Evolutionary conservation across 169 alveolate species (phyloP), one percentile per base, ranked within the genome.

Genomic region (Eimeria brunetti): DNA sequence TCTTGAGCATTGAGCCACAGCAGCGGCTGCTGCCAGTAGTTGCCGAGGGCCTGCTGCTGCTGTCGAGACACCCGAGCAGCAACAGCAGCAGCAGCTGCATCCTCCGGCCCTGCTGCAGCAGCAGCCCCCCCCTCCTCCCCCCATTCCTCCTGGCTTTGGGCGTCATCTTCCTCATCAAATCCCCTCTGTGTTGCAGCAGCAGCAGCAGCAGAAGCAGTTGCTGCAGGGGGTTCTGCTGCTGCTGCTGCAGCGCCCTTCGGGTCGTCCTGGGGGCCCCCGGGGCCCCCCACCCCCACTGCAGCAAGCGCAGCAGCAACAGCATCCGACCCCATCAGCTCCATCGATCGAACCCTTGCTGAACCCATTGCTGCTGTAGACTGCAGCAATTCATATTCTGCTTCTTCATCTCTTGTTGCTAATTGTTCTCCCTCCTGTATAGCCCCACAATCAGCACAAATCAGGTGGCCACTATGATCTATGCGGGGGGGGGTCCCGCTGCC

Each of bases 21-120:
- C 75, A 83, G 90, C 73, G 90, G 90, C 69, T 83, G 90, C 73
- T 83, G 90, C 90, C 90, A 83, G 75, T 83, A 83, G 53, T 64
- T 83, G 27, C 90, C 90, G 18, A 83, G 73, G 36, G 90, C 73
- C n/a, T 83, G 90, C 90, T 83, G 90, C 73, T 83, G 90, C 53
- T 83, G 90, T 2, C 71, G 69, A 24, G 90, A 24, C 49, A 83
- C 75, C 49, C 75, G 44, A 53, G 90, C 90, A 53, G 90, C 90
- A 56, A 44, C 90, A 83, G 90, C 90, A 30, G 90, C 90, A 20
- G 90, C 73, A 8, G 90, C 76, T 3, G 90, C 76, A 18, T 18
- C 88, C 11, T 38, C 44, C 6, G 88, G 36, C 16, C 41, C 38
- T n/a, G 88, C 64, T 18, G 88, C 88, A 20, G 69, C 88, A 46